Conservation (phyloP, 306 rosid genomes). For the Lablab purpureus region DNA sequence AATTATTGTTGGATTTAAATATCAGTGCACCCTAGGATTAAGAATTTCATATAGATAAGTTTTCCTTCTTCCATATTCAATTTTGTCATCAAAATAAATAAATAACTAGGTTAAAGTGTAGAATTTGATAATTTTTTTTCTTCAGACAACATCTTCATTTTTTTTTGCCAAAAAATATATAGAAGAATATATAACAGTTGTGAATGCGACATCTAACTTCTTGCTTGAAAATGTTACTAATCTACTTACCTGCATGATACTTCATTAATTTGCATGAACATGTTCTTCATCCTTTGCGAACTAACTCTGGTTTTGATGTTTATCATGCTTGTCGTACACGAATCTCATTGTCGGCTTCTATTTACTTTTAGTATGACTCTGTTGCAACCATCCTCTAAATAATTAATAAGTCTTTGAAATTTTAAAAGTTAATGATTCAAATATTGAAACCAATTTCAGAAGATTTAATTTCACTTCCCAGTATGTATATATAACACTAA, state of each 20-base stretch:
- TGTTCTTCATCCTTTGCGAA: not conserved
- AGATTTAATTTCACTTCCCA: not conserved
- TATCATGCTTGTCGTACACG: not conserved
- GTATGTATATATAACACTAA: too few species aligned
- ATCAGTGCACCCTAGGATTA: too few species aligned
- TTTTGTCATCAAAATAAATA: too few species aligned
- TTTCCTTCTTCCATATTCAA: too few species aligned
- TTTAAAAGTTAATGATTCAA: not conserved
- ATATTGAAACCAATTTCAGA: not conserved
- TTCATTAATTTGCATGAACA: not conserved
- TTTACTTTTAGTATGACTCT: not conserved
- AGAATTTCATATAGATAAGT: too few species aligned
- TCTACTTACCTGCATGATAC: conserved; percentile 12
- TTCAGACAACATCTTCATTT: too few species aligned
- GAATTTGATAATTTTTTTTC: too few species aligned
- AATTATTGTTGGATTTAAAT: too few species aligned
- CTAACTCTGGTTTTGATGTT: not conserved
- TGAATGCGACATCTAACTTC: conserved; percentile 22
- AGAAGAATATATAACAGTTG: too few species aligned
- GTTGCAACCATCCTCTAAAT: not conserved
- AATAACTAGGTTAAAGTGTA: too few species aligned
- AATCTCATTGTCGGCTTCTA: not conserved
- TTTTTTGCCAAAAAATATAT: too few species aligned
- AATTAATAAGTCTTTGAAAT: not conserved
- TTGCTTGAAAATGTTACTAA: not conserved